A percentile compares a stretch with the other conserved stretches of the same genome.
These are phyloP conservation scores for Phytopythium cucurbitacearum DNA, from an alignment of 352 stramenopile species.

Conservation along the genomic window DNA sequence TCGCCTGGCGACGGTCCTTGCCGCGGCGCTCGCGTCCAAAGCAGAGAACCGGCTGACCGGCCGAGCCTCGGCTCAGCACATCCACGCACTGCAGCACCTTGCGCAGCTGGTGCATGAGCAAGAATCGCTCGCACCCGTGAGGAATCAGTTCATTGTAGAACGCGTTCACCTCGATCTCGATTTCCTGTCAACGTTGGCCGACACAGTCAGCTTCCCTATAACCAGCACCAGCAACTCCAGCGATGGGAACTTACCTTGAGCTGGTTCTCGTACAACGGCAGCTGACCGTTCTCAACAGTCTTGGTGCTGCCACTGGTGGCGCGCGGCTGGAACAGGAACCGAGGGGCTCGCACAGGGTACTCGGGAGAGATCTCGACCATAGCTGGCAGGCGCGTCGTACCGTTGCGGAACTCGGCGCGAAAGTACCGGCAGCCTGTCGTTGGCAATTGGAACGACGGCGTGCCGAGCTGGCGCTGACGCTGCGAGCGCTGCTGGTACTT, in stretches of 20 bases:
- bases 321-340: conserved; percentile 55
- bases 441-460: conserved; percentile 16
- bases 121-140: conserved; percentile 30
- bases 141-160: conserved; percentile 60
- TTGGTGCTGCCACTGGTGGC: conserved; percentile 12
- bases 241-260: conserved; percentile 41
- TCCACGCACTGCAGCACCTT: conserved; percentile 70
- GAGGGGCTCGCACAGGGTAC: conserved; percentile 58
- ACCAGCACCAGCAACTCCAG: not conserved
- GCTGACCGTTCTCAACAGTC: conserved; percentile 26
- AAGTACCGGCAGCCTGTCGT: conserved; percentile 50
- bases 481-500: conserved; percentile 9
- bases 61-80: conserved; percentile 31
- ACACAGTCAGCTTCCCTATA: conserved; percentile 4
- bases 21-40: conserved; percentile 63
- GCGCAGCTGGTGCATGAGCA: conserved; percentile 70
- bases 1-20: conserved; percentile 63
- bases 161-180: conserved; percentile 76
- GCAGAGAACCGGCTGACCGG: conserved; percentile 27
- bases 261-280: conserved; percentile 43
- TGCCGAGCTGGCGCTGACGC: not conserved
- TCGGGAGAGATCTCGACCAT: conserved; percentile 61
- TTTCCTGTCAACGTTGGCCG: conserved; percentile 28
- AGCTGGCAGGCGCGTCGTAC: conserved; percentile 29
- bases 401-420: conserved; percentile 40